Percentiles rank a stretch among this genome's conserved stretches.
Conservation (phyloP, 2,329 filamentous ascomycete genomes). For the Thermoascus crustaceus region DNA sequence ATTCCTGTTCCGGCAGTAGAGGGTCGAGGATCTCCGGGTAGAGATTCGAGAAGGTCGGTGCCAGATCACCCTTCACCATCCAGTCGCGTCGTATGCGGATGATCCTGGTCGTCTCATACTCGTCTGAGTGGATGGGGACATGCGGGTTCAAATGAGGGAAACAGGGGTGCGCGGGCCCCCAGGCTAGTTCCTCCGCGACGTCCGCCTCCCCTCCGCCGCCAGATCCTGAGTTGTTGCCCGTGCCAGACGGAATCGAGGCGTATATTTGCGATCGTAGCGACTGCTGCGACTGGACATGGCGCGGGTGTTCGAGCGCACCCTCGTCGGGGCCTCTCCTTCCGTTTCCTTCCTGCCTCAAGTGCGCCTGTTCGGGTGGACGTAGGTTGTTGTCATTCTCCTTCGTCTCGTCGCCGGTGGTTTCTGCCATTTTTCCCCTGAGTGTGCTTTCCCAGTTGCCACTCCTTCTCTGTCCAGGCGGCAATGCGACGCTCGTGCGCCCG, state of each 20-base stretch:
- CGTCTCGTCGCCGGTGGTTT: slow-evolving; percentile 18
- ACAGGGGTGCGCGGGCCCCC: slow-evolving; percentile 91
- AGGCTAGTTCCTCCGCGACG: slow-evolving; percentile 64
- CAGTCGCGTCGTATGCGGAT: slow-evolving; percentile 89
- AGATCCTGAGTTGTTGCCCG: slow-evolving; percentile 23
- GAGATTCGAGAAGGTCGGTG: slow-evolving; percentile 86
- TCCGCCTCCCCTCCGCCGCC: slow-evolving; percentile 41
- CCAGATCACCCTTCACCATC: slow-evolving; percentile 80
- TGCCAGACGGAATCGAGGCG: slow-evolving; percentile 31
- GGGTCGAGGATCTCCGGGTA: slow-evolving; percentile 95
- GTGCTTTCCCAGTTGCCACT: slow-evolving; percentile 16
- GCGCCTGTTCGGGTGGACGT: slow-evolving; percentile 22
- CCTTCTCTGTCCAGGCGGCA: slow-evolving; percentile 38
- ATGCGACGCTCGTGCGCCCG: slow-evolving; percentile 44
- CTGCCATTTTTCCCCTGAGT: slow-evolving; percentile 16
- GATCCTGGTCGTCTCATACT: slow-evolving; percentile 72
- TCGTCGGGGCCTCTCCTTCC: slow-evolving; percentile 13
- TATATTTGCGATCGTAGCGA: slow-evolving; percentile 35
- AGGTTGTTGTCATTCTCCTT: slow-evolving; percentile 21
- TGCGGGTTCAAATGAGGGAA: slow-evolving; percentile 91
- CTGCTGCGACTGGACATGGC: slow-evolving; percentile 32
- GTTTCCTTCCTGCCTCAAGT: slow-evolving; percentile 17
- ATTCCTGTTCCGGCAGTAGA: slow-evolving; percentile 75
- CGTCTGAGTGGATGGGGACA: slow-evolving; percentile 65
- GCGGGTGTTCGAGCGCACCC: slow-evolving; percentile 15